Base-by-base conservation (phyloP, 805 yeast genomes). In the Kuraishia hungarica region DNA sequence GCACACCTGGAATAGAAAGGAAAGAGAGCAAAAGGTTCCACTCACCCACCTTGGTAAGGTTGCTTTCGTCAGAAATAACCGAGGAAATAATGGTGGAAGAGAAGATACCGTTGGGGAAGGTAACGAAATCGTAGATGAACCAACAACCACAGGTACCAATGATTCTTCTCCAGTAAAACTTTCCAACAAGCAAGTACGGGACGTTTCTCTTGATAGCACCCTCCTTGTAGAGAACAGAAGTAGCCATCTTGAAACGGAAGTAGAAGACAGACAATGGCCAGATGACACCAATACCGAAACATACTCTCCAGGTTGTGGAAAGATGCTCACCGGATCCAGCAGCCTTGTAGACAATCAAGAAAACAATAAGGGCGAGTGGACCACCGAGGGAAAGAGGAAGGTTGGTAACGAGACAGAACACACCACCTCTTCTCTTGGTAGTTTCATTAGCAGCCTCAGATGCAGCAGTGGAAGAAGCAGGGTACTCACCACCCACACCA, bases 111-210 rank as follows among this genome's bases (percentile, higher is more conserved):
- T 86, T 86, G 13, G 93, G 92, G 74, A 87, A 87, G 6, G 88
- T 83, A 62, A 87, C 87, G 62, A 87, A 87, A 71, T 87, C 96
- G 65, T 85, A 87, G 61, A 87, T 73, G 72, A 87, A 87, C 94
- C 94, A 87, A 56, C 87, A 79, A 4, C 81, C 83, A 65, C 87
- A 82, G 19, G 89, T 83, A 39, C 93, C 94, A 29, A 86, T 60
- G 22, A 87, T 64, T 55, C 88, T 72, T 49, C 64, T 71, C 92
- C 93, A 87, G 71, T 85, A 86, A 69, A 72, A 87, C 63, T 80
- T 82, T 56, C 85, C 54, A 0, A 84, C 82, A 39, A 86, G 75
- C 71, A 72, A 67, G 67, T 84, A 85, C 39, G 85, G 85, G 20
- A 80, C 86, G 51, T 66, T 68, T 57, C 69, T 76, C 64, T 76